These are phyloP conservation scores for Silybum marianum DNA, from an alignment of 129 eudicot genomes.

Conservation along the genomic window DNA sequence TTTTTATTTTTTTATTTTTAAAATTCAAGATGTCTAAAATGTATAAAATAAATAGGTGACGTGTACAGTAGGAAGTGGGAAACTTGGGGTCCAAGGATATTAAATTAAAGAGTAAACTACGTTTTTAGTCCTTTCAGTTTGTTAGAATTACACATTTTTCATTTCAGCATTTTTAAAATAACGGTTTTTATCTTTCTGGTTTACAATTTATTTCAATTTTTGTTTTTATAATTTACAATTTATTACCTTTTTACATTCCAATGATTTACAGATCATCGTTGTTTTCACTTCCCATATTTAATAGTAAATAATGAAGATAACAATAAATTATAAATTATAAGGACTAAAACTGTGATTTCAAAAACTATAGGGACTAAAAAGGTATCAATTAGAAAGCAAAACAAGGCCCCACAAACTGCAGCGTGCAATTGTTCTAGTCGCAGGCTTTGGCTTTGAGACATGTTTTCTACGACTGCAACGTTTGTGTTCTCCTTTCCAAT, in stretches of 20 bases:
- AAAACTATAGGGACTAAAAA: not conserved
- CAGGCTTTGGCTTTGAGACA: not conserved
- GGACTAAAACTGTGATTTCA: not conserved
- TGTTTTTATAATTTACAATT: not conserved
- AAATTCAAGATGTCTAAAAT: not conserved
- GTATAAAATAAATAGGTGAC: not conserved
- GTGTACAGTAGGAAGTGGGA: not conserved
- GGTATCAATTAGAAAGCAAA: not conserved
- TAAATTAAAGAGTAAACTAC: not conserved
- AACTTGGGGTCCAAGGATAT: constrained; percentile 32
- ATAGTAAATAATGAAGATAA: not conserved
- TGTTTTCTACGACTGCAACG: constrained; percentile 6
- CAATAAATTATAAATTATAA: not conserved
- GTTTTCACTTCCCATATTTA: not conserved
- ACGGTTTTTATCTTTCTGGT: not conserved
- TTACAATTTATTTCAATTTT: not conserved
- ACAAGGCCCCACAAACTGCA: not conserved
- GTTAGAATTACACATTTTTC: not conserved
- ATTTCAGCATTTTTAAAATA: not conserved
- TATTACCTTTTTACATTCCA: not conserved
- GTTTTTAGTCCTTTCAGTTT: not conserved
- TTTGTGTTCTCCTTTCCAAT: not conserved
- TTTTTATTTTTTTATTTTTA: no score
- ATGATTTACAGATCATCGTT: not conserved
- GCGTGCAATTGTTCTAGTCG: not conserved